Base-by-base conservation (phyloP, 1,284 basidiomycete genomes). In the Heliocybe sulcata region DNA sequence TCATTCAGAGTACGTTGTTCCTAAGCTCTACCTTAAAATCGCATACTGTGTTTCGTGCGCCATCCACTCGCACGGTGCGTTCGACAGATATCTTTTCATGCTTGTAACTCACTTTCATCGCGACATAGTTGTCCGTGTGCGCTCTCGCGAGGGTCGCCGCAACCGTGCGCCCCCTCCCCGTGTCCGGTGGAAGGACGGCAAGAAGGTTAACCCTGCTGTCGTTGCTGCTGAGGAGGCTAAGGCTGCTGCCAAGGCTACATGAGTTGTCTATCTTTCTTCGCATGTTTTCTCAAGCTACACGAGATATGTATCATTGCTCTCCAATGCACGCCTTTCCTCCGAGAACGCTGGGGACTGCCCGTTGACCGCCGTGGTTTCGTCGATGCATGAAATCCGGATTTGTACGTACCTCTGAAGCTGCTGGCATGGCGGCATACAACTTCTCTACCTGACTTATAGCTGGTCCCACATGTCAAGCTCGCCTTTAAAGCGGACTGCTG, bases 21-120 rank as follows among this genome's bases (percentile, higher is more conserved):
- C 96, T 60, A 99, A 99, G 77, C 79, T 99, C 63, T 99, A 99
- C 85, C 91, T 98, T 82, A 98, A 98, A 87, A 92, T 99, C 65
- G 89, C 86, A 55, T 99, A 99, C 84, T 99, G 96, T 74, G 90
- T 99, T 60, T 98, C 95, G 57, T 99, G 97, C 73, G 96, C 96
- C 49, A 98, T 99, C 74, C 96, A 99, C 83, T 95, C 95, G 66
- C 96, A 99, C 77, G 90, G 91, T 92, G 61, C 61, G 85, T 73
- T 35, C n/a, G n/a, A n/a, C n/a, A n/a, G 48, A 25, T 29, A 60
- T 25, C 35, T 47, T 2, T 29, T 29, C 35, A 6, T 54, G 10
- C 25, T 26, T 22, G 51, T 23, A 25, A n/a, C 35, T 47, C 31
- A 45, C 23, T 57, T 19, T 4, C 29, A 31, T 31, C 29, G 6